These are phyloP conservation scores for Diaporthe citri DNA, from an alignment of 2,329 filamentous ascomycete genomes.

Conservation along the genomic window DNA sequence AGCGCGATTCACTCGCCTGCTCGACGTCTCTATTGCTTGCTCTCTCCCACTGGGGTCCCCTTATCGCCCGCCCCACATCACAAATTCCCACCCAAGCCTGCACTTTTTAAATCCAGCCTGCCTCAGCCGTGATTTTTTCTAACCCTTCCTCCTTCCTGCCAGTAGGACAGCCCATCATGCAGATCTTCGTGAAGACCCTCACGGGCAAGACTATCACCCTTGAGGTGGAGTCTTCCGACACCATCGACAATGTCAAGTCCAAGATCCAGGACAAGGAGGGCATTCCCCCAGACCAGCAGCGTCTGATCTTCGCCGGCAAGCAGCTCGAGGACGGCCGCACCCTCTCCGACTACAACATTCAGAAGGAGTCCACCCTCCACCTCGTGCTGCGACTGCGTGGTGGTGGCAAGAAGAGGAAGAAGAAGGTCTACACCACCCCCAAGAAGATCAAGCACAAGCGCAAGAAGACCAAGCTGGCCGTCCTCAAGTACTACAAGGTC, in stretches of 20 bases:
- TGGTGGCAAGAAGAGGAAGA: conserved; percentile 99
- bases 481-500: conserved; percentile 99
- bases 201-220: conserved; percentile 99
- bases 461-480: conserved; percentile 99
- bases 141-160: conserved; percentile 54
- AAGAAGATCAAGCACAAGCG: conserved; percentile 99
- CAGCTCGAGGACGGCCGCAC: conserved; percentile 99
- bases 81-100: conserved; percentile 39
- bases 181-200: conserved; percentile 86
- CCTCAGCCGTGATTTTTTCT: conserved; percentile 38
- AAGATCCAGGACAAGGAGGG: conserved; percentile 99
- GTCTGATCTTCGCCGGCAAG: conserved; percentile 99
- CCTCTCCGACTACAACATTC: conserved; percentile 99
- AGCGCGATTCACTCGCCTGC: neutral
- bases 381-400: conserved; percentile 97
- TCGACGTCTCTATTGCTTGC: neutral
- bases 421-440: conserved; percentile 99
- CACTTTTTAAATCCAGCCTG: conserved; percentile 34
- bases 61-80: conserved; percentile 40
- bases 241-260: conserved; percentile 99
- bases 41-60: conserved; percentile 20
- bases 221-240: conserved; percentile 99
- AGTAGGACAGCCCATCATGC: conserved; percentile 73
- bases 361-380: conserved; percentile 99
- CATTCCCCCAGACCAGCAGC: conserved; percentile 98